Evolutionary conservation across 331 rosid species (phyloP).

Genomic region (Rosa hybrid): DNA sequence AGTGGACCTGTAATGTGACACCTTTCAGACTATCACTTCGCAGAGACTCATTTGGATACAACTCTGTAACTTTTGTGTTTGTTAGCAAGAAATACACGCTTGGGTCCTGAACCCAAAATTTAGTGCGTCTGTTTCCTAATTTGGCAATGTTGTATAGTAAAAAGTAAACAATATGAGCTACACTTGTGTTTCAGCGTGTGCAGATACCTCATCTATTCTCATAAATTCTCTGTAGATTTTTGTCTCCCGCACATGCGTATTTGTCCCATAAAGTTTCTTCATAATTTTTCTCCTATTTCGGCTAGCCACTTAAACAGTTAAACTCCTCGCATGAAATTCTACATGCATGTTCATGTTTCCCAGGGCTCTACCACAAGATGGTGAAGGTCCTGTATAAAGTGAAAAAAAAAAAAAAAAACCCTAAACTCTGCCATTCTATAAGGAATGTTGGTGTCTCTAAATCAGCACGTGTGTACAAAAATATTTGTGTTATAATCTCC

Average conservation of each 20-base stretch:
- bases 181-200: not conserved
- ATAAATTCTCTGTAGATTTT: conserved; percentile 36
- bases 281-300: not conserved
- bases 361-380: too few relatives aligned
- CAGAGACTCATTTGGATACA: not conserved
- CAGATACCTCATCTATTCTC: not conserved
- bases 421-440: too few relatives aligned
- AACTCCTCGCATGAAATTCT: too few relatives aligned
- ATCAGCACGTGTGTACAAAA: too few relatives aligned
- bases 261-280: too few relatives aligned
- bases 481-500: too few relatives aligned
- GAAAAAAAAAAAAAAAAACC: too few relatives aligned
- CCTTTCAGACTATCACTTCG: not conserved
- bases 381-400: too few relatives aligned
- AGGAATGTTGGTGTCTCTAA: too few relatives aligned
- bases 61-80: not conserved
- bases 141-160: conserved; percentile 9
- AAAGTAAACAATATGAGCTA: not conserved
- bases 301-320: not conserved
- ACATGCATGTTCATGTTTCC: too few relatives aligned
- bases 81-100: not conserved
- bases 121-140: conserved; percentile 5
- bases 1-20: not conserved
- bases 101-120: not conserved
- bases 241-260: conserved; percentile 29